phyloP scores from a whole-genome alignment of 345 rosid genomes.

The Excoecaria agallocha region DNA sequence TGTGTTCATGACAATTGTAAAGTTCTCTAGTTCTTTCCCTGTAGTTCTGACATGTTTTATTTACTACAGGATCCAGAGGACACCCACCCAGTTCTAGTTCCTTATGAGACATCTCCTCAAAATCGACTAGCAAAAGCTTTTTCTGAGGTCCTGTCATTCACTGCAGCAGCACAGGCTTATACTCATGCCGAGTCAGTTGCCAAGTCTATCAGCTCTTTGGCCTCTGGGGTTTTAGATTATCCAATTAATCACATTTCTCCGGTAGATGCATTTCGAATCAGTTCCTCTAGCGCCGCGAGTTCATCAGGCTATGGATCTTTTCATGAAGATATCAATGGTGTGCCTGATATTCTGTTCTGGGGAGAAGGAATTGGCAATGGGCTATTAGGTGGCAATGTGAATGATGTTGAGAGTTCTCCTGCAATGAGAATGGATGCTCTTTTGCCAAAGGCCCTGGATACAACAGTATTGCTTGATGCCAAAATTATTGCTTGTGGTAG shows the following conservation, averaged over 20 bases:
- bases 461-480: slow-evolving; percentile 63
- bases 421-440: slow-evolving; percentile 46
- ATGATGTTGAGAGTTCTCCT: slow-evolving; percentile 31
- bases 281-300: slow-evolving; percentile 85
- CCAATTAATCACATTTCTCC: slow-evolving; percentile 52
- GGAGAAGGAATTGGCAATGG: slow-evolving; percentile 75
- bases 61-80: slow-evolving; percentile 46
- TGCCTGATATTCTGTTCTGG: slow-evolving; percentile 83
- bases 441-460: slow-evolving; percentile 72
- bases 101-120: slow-evolving; percentile 40
- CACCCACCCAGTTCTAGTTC: slow-evolving; percentile 42
- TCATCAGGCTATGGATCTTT: slow-evolving; percentile 80
- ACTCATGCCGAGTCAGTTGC: slow-evolving; percentile 45
- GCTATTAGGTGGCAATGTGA: slow-evolving; percentile 45
- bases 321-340: slow-evolving; percentile 68
- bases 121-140: slow-evolving; percentile 65
- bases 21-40: slow-evolving; percentile 4
- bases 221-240: slow-evolving; percentile 35
- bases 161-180: slow-evolving; percentile 42
- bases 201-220: slow-evolving; percentile 30
- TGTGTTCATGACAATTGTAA: slow-evolving; percentile 25
- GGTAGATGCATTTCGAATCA: slow-evolving; percentile 55
- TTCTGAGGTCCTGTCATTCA: slow-evolving; percentile 57
- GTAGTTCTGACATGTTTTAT: slow-evolving; percentile 2
- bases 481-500: slow-evolving; percentile 72